These are phyloP conservation scores for Blepharisma stoltei DNA, from an alignment of 73 alveolate genomes.

Conservation along the genomic window DNA sequence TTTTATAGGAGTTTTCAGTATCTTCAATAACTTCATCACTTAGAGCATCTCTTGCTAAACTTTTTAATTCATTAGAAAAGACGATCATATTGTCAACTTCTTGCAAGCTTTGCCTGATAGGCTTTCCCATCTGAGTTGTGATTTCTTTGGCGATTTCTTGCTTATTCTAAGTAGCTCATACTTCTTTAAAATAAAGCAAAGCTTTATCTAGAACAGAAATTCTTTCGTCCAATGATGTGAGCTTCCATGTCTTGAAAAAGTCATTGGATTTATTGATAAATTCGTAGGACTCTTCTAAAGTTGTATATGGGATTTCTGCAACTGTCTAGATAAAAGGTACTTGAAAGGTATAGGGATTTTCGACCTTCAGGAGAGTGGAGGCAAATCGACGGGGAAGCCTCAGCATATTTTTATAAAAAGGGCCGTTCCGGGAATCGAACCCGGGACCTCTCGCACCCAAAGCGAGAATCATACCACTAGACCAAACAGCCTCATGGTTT, in stretches of 20 bases:
- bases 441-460: slow-evolving; percentile 91
- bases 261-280: slow-evolving; percentile 6
- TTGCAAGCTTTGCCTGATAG: slow-evolving; percentile 31
- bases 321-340: slow-evolving; percentile 27
- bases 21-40: neutral
- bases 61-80: slow-evolving; percentile 1
- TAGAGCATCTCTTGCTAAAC: slow-evolving; percentile 30
- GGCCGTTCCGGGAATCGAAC: slow-evolving; percentile 84
- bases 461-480: slow-evolving; percentile 85
- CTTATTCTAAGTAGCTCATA: slow-evolving; percentile 30
- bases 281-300: slow-evolving; percentile 20
- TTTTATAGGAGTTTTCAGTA: slow-evolving; percentile 11
- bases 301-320: slow-evolving; percentile 34
- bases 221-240: slow-evolving; percentile 15
- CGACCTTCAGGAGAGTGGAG: slow-evolving; percentile 28
- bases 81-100: slow-evolving; percentile 33
- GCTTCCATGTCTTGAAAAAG: neutral
- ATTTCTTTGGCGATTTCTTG: slow-evolving; percentile 38
- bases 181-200: slow-evolving; percentile 27
- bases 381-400: slow-evolving; percentile 4
- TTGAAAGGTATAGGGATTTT: slow-evolving; percentile 42
- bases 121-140: slow-evolving; percentile 45
- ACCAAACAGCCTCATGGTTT: slow-evolving; percentile 57
- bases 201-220: slow-evolving; percentile 19
- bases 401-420: slow-evolving; percentile 21